Evolutionary conservation across 1,284 basidiomycete genomes (phyloP), one percentile per base, ranked within the genome.

Genomic region (Kalmanozyma brasiliensis): DNA sequence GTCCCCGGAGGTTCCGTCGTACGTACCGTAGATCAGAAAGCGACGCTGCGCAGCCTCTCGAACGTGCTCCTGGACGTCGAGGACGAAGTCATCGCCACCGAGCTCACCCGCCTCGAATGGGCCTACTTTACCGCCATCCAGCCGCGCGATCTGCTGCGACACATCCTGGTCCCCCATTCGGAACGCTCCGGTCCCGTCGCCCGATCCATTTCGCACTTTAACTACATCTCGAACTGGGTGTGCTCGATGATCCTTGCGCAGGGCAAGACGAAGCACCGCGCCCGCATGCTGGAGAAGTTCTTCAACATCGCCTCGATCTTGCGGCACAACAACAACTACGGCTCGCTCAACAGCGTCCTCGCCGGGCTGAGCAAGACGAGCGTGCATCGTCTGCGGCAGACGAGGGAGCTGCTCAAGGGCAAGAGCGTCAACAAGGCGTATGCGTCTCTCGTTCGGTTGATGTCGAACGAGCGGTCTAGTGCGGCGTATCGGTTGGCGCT

Each of bases 171-270:
- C 1, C 61, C 70, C 6, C 49, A 70, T 37, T 53, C 69, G 11
- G 55, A 65, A 17, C 68, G 77, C 20, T 62, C 72, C 22, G 75
- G 75, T 0, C 72, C 76, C 2, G 76, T 77, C 8, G 48, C 76
- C n/a, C 59, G 64, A 9, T 71, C 64, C 24, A 79, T 79, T 29
- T 71, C 65, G 16, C 77, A 79, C 59, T 79, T 79, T 49, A 79
- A 79, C 55, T 79, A 79, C 60, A 63, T 77, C 42, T 76, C 74
- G 17, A 63, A 60, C 44, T 79, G 77, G 77, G 74, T 79, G 3
- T 76, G 71, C 42, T 69, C 74, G 16, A 76, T 79, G 73, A 76
- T 79, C 49, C 58, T 79, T 29, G 70, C 67, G 17, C 75, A 79
- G 52, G 47, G 53, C 23, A 77, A 78, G 56, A 61, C 63, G 8